phyloP scores from a whole-genome alignment of 495 filamentous ascomycete genomes.

The Hyphodiscus hymeniophilus region DNA sequence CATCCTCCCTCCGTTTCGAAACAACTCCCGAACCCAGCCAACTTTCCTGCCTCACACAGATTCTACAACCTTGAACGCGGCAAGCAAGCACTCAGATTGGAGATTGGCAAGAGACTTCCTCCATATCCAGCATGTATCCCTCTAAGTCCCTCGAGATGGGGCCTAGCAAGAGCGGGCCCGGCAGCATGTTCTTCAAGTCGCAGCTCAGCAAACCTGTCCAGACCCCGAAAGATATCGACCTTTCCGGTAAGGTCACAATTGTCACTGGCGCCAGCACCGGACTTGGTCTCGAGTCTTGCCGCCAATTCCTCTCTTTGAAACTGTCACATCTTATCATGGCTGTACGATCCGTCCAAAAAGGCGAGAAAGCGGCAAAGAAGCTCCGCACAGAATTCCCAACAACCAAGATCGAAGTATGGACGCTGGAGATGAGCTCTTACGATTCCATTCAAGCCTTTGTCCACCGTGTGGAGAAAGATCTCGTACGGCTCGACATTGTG shows the following conservation, averaged over 20 bases:
- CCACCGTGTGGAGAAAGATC: constrained; percentile 13
- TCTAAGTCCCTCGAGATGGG: too few relatives aligned
- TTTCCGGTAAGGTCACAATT: constrained; percentile 30
- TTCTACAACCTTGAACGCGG: too few relatives aligned
- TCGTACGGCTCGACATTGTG: constrained; percentile 33
- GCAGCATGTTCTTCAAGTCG: too few relatives aligned
- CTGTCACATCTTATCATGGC: constrained; percentile 43
- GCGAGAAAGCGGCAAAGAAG: constrained; percentile 31
- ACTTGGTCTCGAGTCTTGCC: constrained; percentile 38
- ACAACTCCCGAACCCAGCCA: too few relatives aligned
- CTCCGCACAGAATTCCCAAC: constrained; percentile 27
- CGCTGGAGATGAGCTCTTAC: constrained; percentile 41
- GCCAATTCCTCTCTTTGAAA: constrained; percentile 35
- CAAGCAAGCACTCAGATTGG: too few relatives aligned
- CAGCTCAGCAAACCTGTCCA: too few relatives aligned
- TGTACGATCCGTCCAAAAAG: constrained; percentile 40
- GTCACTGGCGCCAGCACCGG: constrained; percentile 45
- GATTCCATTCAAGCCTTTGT: constrained; percentile 38
- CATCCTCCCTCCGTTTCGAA: too few relatives aligned
- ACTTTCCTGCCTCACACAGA: too few relatives aligned
- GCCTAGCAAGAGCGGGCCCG: too few relatives aligned
- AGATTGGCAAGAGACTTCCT: too few relatives aligned
- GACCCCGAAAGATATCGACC: too few relatives aligned
- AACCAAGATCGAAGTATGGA: constrained; percentile 39
- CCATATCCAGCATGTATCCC: too few relatives aligned